Percentiles rank a stretch among this genome's conserved stretches.
These are phyloP conservation scores for Aspergillus ibericus DNA, from an alignment of 2,329 filamentous ascomycete species.

Conservation along the genomic window DNA sequence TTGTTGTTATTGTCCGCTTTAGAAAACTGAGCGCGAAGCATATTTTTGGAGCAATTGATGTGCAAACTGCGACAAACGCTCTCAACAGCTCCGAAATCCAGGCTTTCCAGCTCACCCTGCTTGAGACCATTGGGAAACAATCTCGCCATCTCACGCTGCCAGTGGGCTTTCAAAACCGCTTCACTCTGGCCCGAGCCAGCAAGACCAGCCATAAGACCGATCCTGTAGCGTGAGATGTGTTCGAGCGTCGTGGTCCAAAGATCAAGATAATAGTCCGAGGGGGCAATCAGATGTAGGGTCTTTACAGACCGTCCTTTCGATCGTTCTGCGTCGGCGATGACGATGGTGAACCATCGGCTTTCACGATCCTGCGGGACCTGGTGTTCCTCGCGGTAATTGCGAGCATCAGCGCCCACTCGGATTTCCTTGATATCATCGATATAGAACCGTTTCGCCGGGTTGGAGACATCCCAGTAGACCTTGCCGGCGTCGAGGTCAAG, in stretches of 20 bases:
- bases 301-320: conserved; percentile 71
- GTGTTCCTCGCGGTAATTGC: conserved; percentile 85
- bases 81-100: conserved; percentile 77
- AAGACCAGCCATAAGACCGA: conserved; percentile 85
- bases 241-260: conserved; percentile 85
- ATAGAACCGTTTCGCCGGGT: conserved; percentile 81
- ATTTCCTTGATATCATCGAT: conserved; percentile 96
- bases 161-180: conserved; percentile 78
- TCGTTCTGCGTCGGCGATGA: conserved; percentile 77
- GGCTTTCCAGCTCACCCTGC: conserved; percentile 62
- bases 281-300: conserved; percentile 82
- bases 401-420: conserved; percentile 76
- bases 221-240: conserved; percentile 78
- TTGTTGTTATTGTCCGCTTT: conserved; percentile 66
- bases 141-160: conserved; percentile 79
- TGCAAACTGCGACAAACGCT: conserved; percentile 85
- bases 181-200: conserved; percentile 74
- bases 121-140: conserved; percentile 51
- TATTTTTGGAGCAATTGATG: conserved; percentile 80
- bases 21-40: conserved; percentile 72
- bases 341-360: conserved; percentile 80
- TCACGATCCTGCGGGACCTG: conserved; percentile 67
- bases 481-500: conserved; percentile 82
- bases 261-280: conserved; percentile 67
- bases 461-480: conserved; percentile 80